A percentile compares a stretch with the other conserved stretches of the same genome.
Evolutionary conservation across 139 green algal genomes (phyloP).

Genomic region (Haematococcus sp.): DNA sequence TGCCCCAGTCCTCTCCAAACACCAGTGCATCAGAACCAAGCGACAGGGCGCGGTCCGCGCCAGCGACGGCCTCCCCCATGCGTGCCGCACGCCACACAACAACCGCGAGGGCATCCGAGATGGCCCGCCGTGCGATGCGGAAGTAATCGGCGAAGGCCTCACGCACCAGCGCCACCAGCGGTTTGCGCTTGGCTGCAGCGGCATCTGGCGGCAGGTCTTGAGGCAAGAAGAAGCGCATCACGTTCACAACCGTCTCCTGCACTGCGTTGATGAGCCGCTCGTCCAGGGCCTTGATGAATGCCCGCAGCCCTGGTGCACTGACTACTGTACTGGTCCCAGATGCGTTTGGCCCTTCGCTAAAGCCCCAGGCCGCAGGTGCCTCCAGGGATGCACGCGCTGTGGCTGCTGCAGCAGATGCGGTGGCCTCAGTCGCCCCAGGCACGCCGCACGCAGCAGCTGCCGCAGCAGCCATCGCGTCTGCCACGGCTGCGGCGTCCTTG

Average conservation of each 20-base stretch:
- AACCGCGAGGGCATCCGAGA: not conserved
- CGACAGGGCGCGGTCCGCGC: not conserved
- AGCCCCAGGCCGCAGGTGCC: conserved; percentile 37
- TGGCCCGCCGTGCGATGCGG: conserved; percentile 19
- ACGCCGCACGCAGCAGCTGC: not conserved
- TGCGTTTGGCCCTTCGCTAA: not conserved
- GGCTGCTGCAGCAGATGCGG: conserved; percentile 3
- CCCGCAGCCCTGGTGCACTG: conserved; percentile 3
- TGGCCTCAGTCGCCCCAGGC: not conserved
- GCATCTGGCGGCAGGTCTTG: conserved; percentile 8
- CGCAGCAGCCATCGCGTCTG: conserved; percentile 46
- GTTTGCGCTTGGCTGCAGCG: conserved; percentile 28
- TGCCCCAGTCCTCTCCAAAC: conserved; percentile 58
- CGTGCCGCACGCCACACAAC: not conserved
- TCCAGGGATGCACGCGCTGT: not conserved
- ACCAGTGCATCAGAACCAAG: not conserved
- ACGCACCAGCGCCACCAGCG: conserved; percentile 37
- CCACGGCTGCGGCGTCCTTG: conserved; percentile 38
- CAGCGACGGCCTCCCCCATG: not conserved
- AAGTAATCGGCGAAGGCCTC: conserved; percentile 51
- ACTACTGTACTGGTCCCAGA: not conserved
- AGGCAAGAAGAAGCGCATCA: conserved; percentile 49
- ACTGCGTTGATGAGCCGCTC: conserved; percentile 52
- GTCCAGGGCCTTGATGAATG: conserved; percentile 35
- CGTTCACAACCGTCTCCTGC: conserved; percentile 55